Evolutionary conservation across 140 eudicot genomes (phyloP).

Genomic region (Bidens hawaiensis): DNA sequence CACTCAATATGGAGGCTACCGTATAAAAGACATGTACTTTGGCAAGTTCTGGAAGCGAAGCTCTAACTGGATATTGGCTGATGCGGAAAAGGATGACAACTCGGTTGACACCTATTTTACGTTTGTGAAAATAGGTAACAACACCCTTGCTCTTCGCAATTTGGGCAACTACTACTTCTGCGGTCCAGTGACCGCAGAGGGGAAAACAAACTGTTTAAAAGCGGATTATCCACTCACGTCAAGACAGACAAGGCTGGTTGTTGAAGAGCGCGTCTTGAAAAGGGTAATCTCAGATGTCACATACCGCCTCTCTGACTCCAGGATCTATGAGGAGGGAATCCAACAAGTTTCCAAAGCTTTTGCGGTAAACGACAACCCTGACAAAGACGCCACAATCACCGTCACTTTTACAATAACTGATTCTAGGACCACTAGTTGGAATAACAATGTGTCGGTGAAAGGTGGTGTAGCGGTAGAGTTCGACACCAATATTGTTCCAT

Average conservation of each 20-base stretch:
- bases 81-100: not conserved
- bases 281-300: not conserved
- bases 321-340: not conserved
- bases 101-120: not conserved
- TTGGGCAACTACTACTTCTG: not conserved
- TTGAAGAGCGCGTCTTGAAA: not conserved
- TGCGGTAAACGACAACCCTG: not conserved
- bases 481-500: not conserved
- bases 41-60: not conserved
- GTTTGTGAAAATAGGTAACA: not conserved
- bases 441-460: not conserved
- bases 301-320: slow-evolving; percentile 10
- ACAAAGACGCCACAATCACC: not conserved
- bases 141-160: not conserved
- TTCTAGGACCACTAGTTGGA: not conserved
- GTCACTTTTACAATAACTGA: not conserved
- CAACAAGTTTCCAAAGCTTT: not conserved
- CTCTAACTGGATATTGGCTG: not conserved
- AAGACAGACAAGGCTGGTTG: not conserved
- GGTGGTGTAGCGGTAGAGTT: not conserved
- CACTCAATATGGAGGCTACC: not conserved
- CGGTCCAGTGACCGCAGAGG: not conserved
- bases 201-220: not conserved
- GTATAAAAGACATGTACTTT: slow-evolving; percentile 4
- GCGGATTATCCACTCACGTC: not conserved